Base-by-base conservation (phyloP, 1,284 basidiomycete genomes). In the Peniophora sp. region DNA sequence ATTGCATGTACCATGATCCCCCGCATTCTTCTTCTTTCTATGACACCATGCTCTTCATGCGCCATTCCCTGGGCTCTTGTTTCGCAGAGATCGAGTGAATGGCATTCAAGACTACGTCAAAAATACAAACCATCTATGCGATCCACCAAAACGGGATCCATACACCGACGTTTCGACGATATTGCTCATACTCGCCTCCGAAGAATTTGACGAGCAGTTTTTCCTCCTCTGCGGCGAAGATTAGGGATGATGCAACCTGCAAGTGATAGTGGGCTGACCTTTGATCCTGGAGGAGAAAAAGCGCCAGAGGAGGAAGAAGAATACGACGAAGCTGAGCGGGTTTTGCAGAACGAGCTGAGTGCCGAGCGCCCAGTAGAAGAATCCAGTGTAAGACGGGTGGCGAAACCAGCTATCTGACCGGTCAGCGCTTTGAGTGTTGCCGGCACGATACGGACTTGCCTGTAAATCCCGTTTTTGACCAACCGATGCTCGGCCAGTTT, bases 321-420 rank as follows among this genome's bases (percentile, higher is more conserved):
- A 94, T 2, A 81, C 62, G 1, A 81, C 48, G 61, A 92, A 86
- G 12, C 83, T 83, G 22, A 94, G 39, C 0, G 90, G 79, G 64
- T 99, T 99, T 60, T 91, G 91, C 23, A 99, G 74, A 3, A 94
- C 78, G n/a, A 99, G 67, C 64, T 99, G 95, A 0, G 95, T 97
- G 1, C 92, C 92, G 27, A 99, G 61, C 0, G 94, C 95, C 96
- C 96, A 99, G 67, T 96, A 98, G 68, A 90, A 97, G 74, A 99
- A 99, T 2, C 96, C 97, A 0, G 91, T 81, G 60, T 99, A 99
- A 0, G 94, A 97, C 9, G 97, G 97, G 66, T 99, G 97, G 3
- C 97, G 83, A 52, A 85, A 88, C 78, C 83, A 92, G 22, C 92
- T 94, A 57, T 9, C 8, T 47, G 14, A 47, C 22, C 37, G 6